Percentiles rank a stretch among this genome's conserved stretches.
These are phyloP conservation scores for Arabidopsis thaliana DNA, from an alignment of 345 rosid genomes.

Conservation along the genomic window DNA sequence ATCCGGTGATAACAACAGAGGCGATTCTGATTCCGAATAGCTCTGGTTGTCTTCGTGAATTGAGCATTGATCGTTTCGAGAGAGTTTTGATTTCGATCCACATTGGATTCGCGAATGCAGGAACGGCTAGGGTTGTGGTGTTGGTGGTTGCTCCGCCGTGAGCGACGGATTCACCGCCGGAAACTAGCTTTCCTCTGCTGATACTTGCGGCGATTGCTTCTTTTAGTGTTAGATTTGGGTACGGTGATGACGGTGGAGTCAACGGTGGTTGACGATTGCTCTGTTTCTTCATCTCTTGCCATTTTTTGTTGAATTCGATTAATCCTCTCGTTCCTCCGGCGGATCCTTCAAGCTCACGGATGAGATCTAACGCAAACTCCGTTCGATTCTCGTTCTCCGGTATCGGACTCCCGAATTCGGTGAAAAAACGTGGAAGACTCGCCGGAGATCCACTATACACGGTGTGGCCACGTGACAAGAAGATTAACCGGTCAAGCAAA, in stretches of 20 bases:
- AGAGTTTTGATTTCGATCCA: conserved; percentile 84
- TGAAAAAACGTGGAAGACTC: conserved; percentile 61
- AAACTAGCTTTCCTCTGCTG: conserved; percentile 82
- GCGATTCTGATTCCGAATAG: conserved; percentile 76
- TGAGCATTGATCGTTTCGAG: conserved; percentile 66
- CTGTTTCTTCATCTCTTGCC: conserved; percentile 71
- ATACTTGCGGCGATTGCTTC: conserved; percentile 95
- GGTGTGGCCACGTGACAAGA: conserved; percentile 89
- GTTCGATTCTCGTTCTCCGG: conserved; percentile 91
- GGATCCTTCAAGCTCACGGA: conserved; percentile 88
- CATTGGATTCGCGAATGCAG: conserved; percentile 79
- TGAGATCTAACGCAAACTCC: conserved; percentile 81
- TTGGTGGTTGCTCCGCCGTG: conserved; percentile 33
- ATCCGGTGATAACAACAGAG: conserved; percentile 84
- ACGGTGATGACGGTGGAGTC: conserved; percentile 45
- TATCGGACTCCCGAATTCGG: conserved; percentile 88
- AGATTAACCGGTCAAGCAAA: conserved; percentile 74
- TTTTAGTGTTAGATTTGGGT: conserved; percentile 63
- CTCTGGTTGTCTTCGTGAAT: conserved; percentile 80
- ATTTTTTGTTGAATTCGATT: conserved; percentile 77
- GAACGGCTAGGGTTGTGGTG: conserved; percentile 59
- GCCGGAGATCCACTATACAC: conserved; percentile 87
- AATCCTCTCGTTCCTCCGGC: conserved; percentile 79
- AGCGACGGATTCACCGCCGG: conserved; percentile 57
- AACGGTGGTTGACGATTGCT: conserved; percentile 45